Evolutionary conservation across 495 filamentous ascomycete species (phyloP), one percentile per base, ranked within the genome.

Genomic region (Trichoderma orchidacearum): DNA sequence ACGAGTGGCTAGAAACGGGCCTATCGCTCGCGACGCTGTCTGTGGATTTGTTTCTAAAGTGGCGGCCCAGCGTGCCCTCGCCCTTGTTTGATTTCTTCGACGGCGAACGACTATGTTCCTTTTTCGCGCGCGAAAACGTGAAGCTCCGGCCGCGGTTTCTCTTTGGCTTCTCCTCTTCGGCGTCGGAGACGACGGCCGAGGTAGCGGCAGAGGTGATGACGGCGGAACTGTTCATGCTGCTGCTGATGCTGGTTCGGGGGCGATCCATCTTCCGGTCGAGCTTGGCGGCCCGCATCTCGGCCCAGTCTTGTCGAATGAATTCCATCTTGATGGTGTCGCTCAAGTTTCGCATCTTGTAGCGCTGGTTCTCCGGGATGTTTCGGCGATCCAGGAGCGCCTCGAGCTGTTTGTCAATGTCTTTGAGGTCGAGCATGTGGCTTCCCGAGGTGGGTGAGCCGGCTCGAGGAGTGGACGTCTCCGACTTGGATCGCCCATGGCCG

Each of bases 311-410:
- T 58, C 85, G 81, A 62, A 97, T 89, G 60, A 98, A 95, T 59
- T 98, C 90, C 60, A 85, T 85, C 70, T 98, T 98, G 69, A 98
- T 89, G 28, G 85, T 87, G 56, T 85, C 81, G 55, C 89, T 88
- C 52, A 98, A 73, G 30, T 81, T 89, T 29, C 93, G 82, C 89
- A 98, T 96, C 70, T 90, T 90, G 64, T 92, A 85, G 54, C 90
- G 79, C 76, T 95, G 90, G 58, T 95, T 87, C 60, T 93, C 85
- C 18, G 93, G 91, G 54, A 98, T 90, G 64, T 96, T 94, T 56
- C 90, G 79, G 29, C 88, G 81, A 70, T 95, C 87, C 51, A 87
- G 63, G 78, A 87, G 88, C 21, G 68, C 77, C 61, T 86, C 84
- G 58, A 86, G 81, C 52, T 80, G 76, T 55, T 66, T 68, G 53